These are phyloP conservation scores for Phytopythium kandeliae DNA, from an alignment of 352 stramenopile species.

Conservation along the genomic window DNA sequence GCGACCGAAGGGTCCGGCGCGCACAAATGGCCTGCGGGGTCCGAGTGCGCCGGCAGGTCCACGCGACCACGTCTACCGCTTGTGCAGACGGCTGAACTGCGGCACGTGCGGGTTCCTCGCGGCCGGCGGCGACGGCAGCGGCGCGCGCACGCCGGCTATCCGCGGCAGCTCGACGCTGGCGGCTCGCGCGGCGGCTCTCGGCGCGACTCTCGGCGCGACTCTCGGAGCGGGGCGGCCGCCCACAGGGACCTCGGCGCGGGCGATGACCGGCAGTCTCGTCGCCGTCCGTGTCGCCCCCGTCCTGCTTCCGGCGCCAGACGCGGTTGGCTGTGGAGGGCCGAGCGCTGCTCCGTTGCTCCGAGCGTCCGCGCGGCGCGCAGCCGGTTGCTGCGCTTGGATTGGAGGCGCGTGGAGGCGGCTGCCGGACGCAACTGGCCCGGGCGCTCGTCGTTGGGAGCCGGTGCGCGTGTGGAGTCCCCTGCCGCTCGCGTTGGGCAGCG, in stretches of 20 bases:
- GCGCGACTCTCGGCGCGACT: background rate
- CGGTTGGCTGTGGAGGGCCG: background rate
- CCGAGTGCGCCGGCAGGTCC: no score
- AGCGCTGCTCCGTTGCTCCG: background rate
- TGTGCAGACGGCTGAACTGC: constrained; percentile 59
- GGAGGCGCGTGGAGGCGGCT: background rate
- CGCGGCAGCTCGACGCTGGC: constrained; percentile 26
- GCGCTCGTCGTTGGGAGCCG: no score
- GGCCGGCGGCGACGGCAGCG: constrained; percentile 35
- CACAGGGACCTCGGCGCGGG: background rate
- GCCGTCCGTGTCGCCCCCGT: background rate
- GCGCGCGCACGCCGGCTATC: constrained; percentile 11
- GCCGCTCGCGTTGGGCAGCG: background rate
- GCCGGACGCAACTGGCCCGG: background rate
- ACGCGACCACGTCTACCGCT: constrained; percentile 14
- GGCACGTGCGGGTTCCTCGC: constrained; percentile 33
- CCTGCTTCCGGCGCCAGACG: background rate
- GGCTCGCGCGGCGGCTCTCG: constrained; percentile 1
- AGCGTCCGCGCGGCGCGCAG: background rate
- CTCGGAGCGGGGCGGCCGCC: background rate
- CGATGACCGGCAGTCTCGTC: background rate
- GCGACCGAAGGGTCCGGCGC: no score
- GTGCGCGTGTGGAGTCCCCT: background rate
- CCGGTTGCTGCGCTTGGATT: background rate
- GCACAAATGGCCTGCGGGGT: no score